Conservation (phyloP, 805 yeast species). For the Schwanniomyces vanrijiae region DNA sequence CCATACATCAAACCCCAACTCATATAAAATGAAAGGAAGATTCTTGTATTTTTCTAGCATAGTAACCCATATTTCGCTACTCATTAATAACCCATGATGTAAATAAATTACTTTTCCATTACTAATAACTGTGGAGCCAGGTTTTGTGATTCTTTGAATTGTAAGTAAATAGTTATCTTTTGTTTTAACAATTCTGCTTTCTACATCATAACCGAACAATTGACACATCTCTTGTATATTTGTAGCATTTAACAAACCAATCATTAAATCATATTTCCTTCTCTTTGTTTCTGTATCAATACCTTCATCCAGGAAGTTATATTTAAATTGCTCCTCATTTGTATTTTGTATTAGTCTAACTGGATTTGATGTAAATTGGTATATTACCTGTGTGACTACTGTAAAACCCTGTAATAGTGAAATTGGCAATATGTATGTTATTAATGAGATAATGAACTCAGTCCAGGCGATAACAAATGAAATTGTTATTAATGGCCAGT, state of each 20-base stretch:
- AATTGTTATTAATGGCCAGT: slow-evolving; percentile 48
- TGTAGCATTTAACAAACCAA: slow-evolving; percentile 44
- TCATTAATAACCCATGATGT: slow-evolving; percentile 92
- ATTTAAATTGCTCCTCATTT: slow-evolving; percentile 14
- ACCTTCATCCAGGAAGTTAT: slow-evolving; percentile 21
- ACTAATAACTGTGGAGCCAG: slow-evolving; percentile 13
- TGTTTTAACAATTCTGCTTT: slow-evolving; percentile 77
- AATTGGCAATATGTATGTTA: slow-evolving; percentile 47
- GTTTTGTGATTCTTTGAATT: slow-evolving; percentile 61
- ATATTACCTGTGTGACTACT: slow-evolving; percentile 23
- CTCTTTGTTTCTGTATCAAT: slow-evolving; percentile 13
- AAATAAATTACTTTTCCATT: slow-evolving; percentile 61
- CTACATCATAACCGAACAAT: slow-evolving; percentile 67
- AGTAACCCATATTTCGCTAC: slow-evolving; percentile 72
- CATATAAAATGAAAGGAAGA: slow-evolving; percentile 74
- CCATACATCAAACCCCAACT: slow-evolving; percentile 92
- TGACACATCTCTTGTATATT: slow-evolving; percentile 65
- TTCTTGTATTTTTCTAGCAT: slow-evolving; percentile 39
- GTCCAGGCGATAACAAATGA: slow-evolving; percentile 49
- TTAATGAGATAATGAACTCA: slow-evolving; percentile 46
- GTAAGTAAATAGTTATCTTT: slow-evolving; percentile 75
- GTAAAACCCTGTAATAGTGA: slow-evolving; percentile 38
- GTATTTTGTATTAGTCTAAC: slow-evolving; percentile 16
- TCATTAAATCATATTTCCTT: slow-evolving; percentile 29
- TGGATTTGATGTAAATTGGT: slow-evolving; percentile 27